phyloP scores from a whole-genome alignment of 805 yeast species.

The Jamesozyma rosinii region DNA sequence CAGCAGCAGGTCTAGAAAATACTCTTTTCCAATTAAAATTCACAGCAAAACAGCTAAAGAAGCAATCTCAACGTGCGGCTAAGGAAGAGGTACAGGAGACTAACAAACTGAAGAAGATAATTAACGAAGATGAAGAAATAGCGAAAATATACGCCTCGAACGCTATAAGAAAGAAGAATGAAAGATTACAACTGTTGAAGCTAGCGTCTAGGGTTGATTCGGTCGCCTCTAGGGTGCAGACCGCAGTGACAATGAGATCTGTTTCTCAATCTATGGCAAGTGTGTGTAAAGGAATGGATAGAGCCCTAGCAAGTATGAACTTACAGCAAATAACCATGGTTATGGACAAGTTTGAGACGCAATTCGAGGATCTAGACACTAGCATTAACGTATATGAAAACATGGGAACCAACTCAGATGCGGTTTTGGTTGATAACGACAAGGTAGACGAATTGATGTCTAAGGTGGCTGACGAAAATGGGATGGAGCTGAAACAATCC shows the following conservation, averaged over 20 bases:
- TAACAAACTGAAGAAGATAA: slow-evolving; percentile 68
- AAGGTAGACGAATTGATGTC: slow-evolving; percentile 85
- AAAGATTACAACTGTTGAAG: slow-evolving; percentile 68
- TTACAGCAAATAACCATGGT: slow-evolving; percentile 84
- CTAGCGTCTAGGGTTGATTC: slow-evolving; percentile 89
- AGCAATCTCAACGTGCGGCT: slow-evolving; percentile 84
- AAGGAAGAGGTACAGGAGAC: slow-evolving; percentile 85
- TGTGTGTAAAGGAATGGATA: slow-evolving; percentile 93
- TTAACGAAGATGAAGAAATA: slow-evolving; percentile 54
- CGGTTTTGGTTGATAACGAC: slow-evolving; percentile 86
- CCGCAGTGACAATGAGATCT: slow-evolving; percentile 95
- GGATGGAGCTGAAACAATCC: slow-evolving; percentile 81
- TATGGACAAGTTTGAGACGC: slow-evolving; percentile 94
- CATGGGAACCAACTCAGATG: slow-evolving; percentile 81
- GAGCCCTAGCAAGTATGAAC: slow-evolving; percentile 91
- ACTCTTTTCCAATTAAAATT: slow-evolving; percentile 42
- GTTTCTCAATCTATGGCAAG: slow-evolving; percentile 90
- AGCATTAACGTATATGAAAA: slow-evolving; percentile 86
- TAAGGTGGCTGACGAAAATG: slow-evolving; percentile 95
- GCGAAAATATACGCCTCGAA: slow-evolving; percentile 92
- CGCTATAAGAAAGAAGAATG: slow-evolving; percentile 86
- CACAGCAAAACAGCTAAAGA: slow-evolving; percentile 84
- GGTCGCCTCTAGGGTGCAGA: slow-evolving; percentile 89
- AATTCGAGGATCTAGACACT: slow-evolving; percentile 92
- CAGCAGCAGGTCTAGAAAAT: slow-evolving; percentile 27